These are phyloP conservation scores for Leishmania mexicana DNA, from an alignment of 208 protist species.

Conservation along the genomic window DNA sequence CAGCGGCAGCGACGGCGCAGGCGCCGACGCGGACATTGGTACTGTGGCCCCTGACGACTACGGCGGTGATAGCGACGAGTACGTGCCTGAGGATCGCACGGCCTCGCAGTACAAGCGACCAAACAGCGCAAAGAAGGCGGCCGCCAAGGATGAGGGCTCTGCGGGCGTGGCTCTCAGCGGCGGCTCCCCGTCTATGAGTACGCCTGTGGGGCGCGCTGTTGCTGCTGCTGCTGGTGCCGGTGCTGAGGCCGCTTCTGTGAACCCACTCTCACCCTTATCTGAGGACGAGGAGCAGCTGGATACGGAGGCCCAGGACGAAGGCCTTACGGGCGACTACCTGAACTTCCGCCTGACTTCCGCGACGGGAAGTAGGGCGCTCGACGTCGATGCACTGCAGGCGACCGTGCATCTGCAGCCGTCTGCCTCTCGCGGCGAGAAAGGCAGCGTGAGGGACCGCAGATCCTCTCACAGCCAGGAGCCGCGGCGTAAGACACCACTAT, in stretches of 20 bases:
- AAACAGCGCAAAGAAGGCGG: not conserved
- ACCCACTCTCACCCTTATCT: not conserved
- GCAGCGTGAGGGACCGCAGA: not conserved
- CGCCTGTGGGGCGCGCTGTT: too few species aligned
- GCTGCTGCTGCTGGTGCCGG: not conserved
- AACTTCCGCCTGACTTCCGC: constrained; percentile 29
- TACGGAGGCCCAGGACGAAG: constrained; percentile 22
- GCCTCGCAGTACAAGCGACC: constrained; percentile 23
- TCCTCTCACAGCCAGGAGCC: constrained; percentile 1
- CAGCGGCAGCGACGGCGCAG: not conserved
- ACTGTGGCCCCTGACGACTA: not conserved
- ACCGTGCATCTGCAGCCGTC: constrained; percentile 21
- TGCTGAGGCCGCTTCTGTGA: not conserved
- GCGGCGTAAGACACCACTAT: constrained; percentile 7
- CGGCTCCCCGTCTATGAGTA: not conserved
- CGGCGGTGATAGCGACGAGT: constrained; percentile 44
- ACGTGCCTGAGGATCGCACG: constrained; percentile 35
- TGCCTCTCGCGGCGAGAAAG: not conserved
- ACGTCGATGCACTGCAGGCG: constrained; percentile 45
- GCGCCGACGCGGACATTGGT: constrained; percentile 2
- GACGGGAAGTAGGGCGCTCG: constrained; percentile 10
- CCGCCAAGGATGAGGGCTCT: not conserved
- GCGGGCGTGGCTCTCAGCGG: not conserved
- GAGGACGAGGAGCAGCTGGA: not conserved
- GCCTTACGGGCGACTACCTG: constrained; percentile 61